Evolutionary conservation across 441 rosid genomes (phyloP), one percentile per base, ranked within the genome.

Genomic region (Eugenia klotzschiana): DNA sequence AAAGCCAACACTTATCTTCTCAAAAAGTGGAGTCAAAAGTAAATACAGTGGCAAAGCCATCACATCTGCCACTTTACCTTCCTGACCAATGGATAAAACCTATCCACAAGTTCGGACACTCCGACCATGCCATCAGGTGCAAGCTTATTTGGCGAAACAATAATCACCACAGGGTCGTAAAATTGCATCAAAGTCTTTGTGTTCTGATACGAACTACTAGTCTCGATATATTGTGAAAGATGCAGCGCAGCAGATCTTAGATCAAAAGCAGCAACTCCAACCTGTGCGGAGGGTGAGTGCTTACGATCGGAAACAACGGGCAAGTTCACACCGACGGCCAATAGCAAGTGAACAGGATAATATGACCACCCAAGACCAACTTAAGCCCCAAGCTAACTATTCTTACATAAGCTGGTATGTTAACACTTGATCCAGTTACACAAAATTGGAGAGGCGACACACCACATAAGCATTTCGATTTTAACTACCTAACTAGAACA

Each of bases 81-180:
- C 91, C 90, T 95, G 60, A 90, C 91, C 37, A 91, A 87, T 87
- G 91, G 88, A 80, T 92, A 93, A 89, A 89, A 92, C 73, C 91
- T 89, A 57, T 94, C 95, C 55, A 93, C 96, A 77, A 97, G 89
- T 82, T 94, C 95, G 7, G 98, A 95, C 77, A 97, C 92, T 80
- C 99, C 99, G 84, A 93, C 96, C 98, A 93, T 94, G 81, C 98
- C 96, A 50, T 94, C 99, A 86, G 98, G 93, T 12, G 96, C 95
- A 49, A 92, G 83, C 90, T 92, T 97, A 87, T 92, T 92, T 16
- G 98, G 98, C 87, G 95, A 95, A 89, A 94, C 94, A 51, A 97
- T 91, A 83, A 95, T 91, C 87, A 88, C 96, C 90, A 90, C 84
- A 3, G 98, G 98, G 88, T 97, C 95, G 25, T 94, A 95, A 88